Conservation (phyloP, 192 early-diverging fungal genomes). For the Funneliformis geosporum region DNA sequence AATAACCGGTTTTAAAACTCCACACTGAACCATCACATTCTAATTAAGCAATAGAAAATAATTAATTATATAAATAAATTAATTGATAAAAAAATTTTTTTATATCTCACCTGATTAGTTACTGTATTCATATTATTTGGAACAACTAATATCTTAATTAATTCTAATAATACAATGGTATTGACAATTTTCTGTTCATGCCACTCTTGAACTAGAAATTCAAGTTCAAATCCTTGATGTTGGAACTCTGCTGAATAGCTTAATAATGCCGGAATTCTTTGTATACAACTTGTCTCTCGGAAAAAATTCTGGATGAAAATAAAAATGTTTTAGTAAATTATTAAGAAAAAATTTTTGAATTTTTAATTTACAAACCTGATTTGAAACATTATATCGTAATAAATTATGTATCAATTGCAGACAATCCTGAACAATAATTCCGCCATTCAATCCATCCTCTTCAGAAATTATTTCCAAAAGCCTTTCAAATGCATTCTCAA, state of each 20-base stretch:
- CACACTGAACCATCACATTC: constrained; percentile 83
- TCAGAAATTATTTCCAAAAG: constrained; percentile 85
- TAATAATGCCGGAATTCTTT: constrained; percentile 81
- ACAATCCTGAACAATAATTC: constrained; percentile 97
- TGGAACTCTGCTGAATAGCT: constrained; percentile 50
- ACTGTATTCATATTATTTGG: constrained; percentile 85
- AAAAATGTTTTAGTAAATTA: background rate
- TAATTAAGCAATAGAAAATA: constrained; percentile 23
- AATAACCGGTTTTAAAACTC: constrained; percentile 77
- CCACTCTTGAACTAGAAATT: constrained; percentile 60
- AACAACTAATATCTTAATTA: constrained; percentile 87
- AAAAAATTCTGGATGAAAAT: constrained; percentile 76
- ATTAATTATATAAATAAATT: background rate
- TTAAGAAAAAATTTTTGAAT: background rate
- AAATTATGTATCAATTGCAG: constrained; percentile 90
- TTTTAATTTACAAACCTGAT: constrained; percentile 68
- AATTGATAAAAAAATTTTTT: background rate
- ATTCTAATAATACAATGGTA: constrained; percentile 82
- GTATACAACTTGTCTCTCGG: constrained; percentile 93
- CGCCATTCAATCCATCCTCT: constrained; percentile 88
- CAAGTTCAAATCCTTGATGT: constrained; percentile 43
- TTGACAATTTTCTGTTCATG: constrained; percentile 84
- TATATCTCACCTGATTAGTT: constrained; percentile 71
- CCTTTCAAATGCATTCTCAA: constrained; percentile 96
- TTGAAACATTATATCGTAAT: constrained; percentile 93